Evolutionary conservation across 768 basidiomycete genomes (phyloP), one percentile per base, ranked within the genome.

Genomic region (Hygrocybe punicea): DNA sequence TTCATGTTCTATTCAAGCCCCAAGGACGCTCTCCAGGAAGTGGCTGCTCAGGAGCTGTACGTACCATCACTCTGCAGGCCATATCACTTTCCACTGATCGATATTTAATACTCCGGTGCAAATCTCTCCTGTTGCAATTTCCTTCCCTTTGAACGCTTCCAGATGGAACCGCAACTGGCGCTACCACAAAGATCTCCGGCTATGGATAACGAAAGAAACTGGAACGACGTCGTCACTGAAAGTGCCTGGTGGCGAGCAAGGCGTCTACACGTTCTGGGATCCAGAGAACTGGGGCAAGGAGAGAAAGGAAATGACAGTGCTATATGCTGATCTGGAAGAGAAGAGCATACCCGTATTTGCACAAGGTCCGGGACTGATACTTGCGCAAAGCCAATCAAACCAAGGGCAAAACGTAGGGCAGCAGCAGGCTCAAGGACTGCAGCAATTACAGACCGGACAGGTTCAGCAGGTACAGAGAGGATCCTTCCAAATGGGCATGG

Each of bases 1-100:
- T 96, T 92, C 81, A 94, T 96, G 84, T 98, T 98, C 80, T 98
- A 98, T 75, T 86, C 92, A 56, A 87, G 85, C 72, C 93, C 95
- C 56, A 78, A 91, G 66, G 95, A 98, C 75, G 86, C 88, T 39
- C 76, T 96, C 54, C 95, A 98, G 71, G 94, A 98, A 73, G 83
- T 93, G 51, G 95, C 95, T 14, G 93, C 93, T 47, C 89, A 93
- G 69, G 95, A 98, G 77, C 78, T 98, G 93, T 96, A 73, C 72
- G 91, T 85, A 3, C 61, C 46, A 60, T 57, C 42, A 17, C 55
- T 62, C 60, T 44, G 51, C 49, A 40, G 17, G 37, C 17, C 29
- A 53, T 50, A 47, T 55, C 13, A 39, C 10, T 49, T 13, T 53
- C 47, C 17, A 17, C 47, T 19, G 37, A 57, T 25, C 17, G 23